Base-by-base conservation (phyloP, 257 asterid genomes). In the Cordia subcordata region DNA sequence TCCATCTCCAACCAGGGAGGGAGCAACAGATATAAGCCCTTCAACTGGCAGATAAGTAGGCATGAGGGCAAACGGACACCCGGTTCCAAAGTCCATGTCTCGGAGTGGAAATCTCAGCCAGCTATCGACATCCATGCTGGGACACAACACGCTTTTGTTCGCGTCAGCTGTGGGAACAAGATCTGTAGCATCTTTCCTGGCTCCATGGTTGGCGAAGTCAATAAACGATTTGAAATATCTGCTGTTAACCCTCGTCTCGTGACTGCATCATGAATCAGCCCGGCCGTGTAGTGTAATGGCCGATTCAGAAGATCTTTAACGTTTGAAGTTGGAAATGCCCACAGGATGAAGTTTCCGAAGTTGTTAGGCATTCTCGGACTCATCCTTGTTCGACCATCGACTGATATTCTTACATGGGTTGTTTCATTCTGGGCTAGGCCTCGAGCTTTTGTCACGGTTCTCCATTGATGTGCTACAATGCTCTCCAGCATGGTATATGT, bases 91-190 rank as follows among this genome's bases (percentile, higher is more conserved):
- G 76, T 90, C 97, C 5, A 90, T 71, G 55, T 87, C 93, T 59
- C 75, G 77, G 58, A 90, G 84, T 59, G 91, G 96, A 46, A 89
- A 84, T 83, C 95, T 82, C 40, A 89, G 66, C 96, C 94, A 89
- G 51, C 95, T 86, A 58, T 76, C 82, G 18, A 86, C 95, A 55
- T 82, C 94, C 69, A 89, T 63, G 65, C 86, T 81, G 16, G 97
- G 96, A 73, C 86, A 82, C 61, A 86, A 71, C 1, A 84, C 75
- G 0, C 69, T 53, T 65, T 81, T 82, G 39, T 71, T 27, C 17
- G 76, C 76, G 54, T 90, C 96, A 0, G 88, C 84, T 22, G 74
- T 79, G 0, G 96, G 83, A 14, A 78, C 66, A 3, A 90, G 88
- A 22, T 72, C 80, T 32, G 79, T n/a, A n/a, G n/a, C 88, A 52